Evolutionary conservation across 2,329 filamentous ascomycete genomes (phyloP).

Genomic region (Dendryphion nanum): DNA sequence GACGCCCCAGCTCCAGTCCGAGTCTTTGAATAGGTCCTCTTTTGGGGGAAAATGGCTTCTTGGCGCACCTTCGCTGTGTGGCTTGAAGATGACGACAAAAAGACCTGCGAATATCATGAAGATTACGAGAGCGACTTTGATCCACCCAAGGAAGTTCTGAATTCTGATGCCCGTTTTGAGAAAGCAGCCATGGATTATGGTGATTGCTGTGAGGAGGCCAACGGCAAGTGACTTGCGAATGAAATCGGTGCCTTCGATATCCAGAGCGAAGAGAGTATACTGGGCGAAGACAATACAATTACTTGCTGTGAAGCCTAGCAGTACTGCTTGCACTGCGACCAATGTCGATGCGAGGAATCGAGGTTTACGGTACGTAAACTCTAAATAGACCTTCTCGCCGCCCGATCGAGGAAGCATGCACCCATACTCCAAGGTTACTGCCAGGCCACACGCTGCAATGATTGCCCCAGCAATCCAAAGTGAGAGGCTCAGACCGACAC

Average conservation of each 20-base stretch:
- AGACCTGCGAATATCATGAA: slow-evolving; percentile 41
- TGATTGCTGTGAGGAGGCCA: slow-evolving; percentile 38
- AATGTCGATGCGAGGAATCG: slow-evolving; percentile 64
- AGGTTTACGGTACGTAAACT: slow-evolving; percentile 65
- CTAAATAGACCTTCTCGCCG: slow-evolving; percentile 67
- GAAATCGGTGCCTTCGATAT: slow-evolving; percentile 50
- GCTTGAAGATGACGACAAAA: slow-evolving; percentile 33
- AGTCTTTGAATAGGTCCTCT: slow-evolving; percentile 61
- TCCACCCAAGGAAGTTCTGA: slow-evolving; percentile 41
- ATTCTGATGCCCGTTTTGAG: slow-evolving; percentile 36
- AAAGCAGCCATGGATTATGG: slow-evolving; percentile 39
- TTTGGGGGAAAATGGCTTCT: slow-evolving; percentile 39
- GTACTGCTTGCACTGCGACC: slow-evolving; percentile 61
- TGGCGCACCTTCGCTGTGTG: slow-evolving; percentile 12
- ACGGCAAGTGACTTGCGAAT: slow-evolving; percentile 53
- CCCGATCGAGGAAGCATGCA: slow-evolving; percentile 70
- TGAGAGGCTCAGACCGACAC: slow-evolving; percentile 60
- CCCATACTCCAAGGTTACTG: slow-evolving; percentile 65
- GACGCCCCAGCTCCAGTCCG: slow-evolving; percentile 67
- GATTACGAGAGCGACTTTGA: slow-evolving; percentile 38
- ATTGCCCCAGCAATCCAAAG: slow-evolving; percentile 64
- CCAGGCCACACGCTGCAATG: slow-evolving; percentile 60
- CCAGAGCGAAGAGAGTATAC: slow-evolving; percentile 61
- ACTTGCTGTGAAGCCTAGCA: slow-evolving; percentile 66
- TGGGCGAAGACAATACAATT: slow-evolving; percentile 70